phyloP scores from a whole-genome alignment of 768 basidiomycete genomes.

The Pleurotus eryngii region DNA sequence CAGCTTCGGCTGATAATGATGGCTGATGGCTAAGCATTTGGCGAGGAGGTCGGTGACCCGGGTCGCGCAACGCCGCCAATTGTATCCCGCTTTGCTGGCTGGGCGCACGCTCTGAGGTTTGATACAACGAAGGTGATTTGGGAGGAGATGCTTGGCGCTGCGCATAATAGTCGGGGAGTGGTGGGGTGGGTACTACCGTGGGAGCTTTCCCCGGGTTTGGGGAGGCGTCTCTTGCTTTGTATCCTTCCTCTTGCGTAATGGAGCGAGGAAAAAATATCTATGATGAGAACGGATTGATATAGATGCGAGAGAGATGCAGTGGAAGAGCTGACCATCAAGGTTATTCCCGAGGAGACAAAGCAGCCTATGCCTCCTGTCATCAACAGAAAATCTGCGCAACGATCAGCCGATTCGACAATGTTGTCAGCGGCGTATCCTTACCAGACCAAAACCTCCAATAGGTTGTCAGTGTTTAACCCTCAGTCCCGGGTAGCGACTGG shows the following conservation, averaged over 20 bases:
- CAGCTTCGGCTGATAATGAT: constrained; percentile 13
- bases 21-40: constrained; percentile 11
- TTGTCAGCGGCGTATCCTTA: constrained; percentile 24
- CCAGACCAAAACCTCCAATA: constrained; percentile 55
- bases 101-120: neutral
- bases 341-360: constrained; percentile 77
- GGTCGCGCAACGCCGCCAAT: neutral
- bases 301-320: neutral
- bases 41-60: neutral
- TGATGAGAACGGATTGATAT: neutral
- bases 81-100: neutral
- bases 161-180: constrained; percentile 25
- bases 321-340: constrained; percentile 56
- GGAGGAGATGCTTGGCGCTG: constrained; percentile 19
- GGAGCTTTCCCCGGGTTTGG: constrained; percentile 25
- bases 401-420: constrained; percentile 16
- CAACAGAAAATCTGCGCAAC: constrained; percentile 56
- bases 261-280: constrained; percentile 82
- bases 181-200: constrained; percentile 20
- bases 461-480: neutral
- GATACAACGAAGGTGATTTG: constrained; percentile 1
- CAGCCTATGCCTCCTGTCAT: constrained; percentile 74
- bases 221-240: constrained; percentile 41
- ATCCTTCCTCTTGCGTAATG: constrained; percentile 60
- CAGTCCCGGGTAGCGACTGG: neutral